A percentile compares a stretch with the other conserved stretches of the same genome.
Evolutionary conservation across 306 rosid genomes (phyloP).

Genomic region (Inga laurina): DNA sequence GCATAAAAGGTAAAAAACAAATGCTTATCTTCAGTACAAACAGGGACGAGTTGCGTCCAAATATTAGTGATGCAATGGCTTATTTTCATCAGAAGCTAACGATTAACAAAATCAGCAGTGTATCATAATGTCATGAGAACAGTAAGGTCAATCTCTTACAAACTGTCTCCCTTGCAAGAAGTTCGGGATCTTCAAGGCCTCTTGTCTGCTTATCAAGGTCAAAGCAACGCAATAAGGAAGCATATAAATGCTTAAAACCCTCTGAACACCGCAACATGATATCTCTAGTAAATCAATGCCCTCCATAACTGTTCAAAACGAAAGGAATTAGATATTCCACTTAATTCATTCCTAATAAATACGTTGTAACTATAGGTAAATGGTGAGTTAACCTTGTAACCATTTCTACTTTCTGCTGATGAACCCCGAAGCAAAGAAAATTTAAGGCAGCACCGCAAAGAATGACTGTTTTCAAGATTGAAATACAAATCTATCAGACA

Average conservation of each 20-base stretch:
- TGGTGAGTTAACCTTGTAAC: conserved; percentile 58
- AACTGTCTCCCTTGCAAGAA: conserved; percentile 88
- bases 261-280: conserved; percentile 87
- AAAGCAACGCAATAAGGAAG: conserved; percentile 73
- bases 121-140: not conserved
- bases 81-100: not conserved
- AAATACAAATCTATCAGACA: conserved; percentile 11
- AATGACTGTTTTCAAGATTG: conserved; percentile 27
- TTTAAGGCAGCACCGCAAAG: conserved; percentile 22
- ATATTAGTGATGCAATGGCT: not conserved
- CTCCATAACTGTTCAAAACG: conserved; percentile 69
- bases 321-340: conserved; percentile 32
- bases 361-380: conserved; percentile 15
- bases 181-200: conserved; percentile 90
- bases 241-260: conserved; percentile 59
- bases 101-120: not conserved
- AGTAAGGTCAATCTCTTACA: conserved; percentile 47
- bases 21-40: conserved; percentile 8
- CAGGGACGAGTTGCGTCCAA: not conserved
- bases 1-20: conserved; percentile 37
- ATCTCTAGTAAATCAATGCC: conserved; percentile 61
- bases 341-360: conserved; percentile 18
- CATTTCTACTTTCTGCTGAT: conserved; percentile 61
- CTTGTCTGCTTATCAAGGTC: conserved; percentile 77
- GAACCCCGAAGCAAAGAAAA: conserved; percentile 34